Evolutionary conservation across 2,329 filamentous ascomycete genomes (phyloP).

Genomic region (Phaeoacremonium minimum): DNA sequence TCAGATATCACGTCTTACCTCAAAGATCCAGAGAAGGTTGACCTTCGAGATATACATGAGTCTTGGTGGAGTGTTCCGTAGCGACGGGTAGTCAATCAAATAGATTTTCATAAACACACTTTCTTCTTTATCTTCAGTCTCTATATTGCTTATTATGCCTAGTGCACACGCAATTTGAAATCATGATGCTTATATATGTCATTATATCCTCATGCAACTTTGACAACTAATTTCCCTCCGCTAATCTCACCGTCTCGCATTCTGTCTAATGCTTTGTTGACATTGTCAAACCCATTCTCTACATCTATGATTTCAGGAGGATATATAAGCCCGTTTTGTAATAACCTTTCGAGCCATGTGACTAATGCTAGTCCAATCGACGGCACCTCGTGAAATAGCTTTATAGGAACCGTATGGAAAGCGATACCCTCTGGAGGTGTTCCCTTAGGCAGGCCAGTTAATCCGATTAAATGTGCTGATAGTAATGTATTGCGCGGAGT

Average conservation of each 20-base stretch:
- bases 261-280: conserved; percentile 65
- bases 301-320: conserved; percentile 64
- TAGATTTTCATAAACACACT: too few species aligned
- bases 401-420: conserved; percentile 68
- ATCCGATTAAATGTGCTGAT: conserved; percentile 57
- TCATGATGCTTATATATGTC: too few species aligned
- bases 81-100: too few species aligned
- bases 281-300: conserved; percentile 57
- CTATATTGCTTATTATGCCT: too few species aligned
- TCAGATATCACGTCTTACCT: conserved; percentile 63
- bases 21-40: conserved; percentile 46
- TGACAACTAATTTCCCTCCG: conserved; percentile 65
- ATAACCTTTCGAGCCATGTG: conserved; percentile 63
- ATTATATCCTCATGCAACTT: conserved; percentile 12
- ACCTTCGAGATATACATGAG: conserved; percentile 62
- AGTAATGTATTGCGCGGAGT: conserved; percentile 26
- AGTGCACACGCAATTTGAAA: too few species aligned
- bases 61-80: conserved; percentile 55
- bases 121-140: too few species aligned
- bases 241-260: conserved; percentile 63
- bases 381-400: conserved; percentile 67
- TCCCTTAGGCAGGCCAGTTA: conserved; percentile 63
- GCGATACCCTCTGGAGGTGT: conserved; percentile 35
- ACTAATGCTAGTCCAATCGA: conserved; percentile 59
- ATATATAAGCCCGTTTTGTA: conserved; percentile 46